Percentiles rank a stretch among this genome's conserved stretches.
These are phyloP conservation scores for Cotoneaster glaucophyllus DNA, from an alignment of 306 rosid genomes.

Conservation along the genomic window DNA sequence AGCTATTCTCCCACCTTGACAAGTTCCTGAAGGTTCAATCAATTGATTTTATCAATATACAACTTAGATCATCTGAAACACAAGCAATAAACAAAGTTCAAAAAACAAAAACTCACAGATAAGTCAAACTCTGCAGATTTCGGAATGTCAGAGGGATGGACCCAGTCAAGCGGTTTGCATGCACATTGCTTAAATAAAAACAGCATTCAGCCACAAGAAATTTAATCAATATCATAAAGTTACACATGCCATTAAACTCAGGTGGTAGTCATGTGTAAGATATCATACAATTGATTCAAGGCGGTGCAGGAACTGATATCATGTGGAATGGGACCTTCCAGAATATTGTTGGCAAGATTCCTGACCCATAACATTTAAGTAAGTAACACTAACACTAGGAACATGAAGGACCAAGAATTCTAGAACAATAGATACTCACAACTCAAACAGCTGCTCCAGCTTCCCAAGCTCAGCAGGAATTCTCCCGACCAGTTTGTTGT, in stretches of 20 bases:
- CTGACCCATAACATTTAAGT: constrained; percentile 16
- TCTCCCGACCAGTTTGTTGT: constrained; percentile 52
- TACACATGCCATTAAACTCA: not conserved
- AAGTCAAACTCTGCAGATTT: constrained; percentile 72
- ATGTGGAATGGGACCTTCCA: constrained; percentile 69
- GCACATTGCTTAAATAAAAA: constrained; percentile 52
- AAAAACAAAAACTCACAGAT: constrained; percentile 45
- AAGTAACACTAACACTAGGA: not conserved
- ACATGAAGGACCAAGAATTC: too few species aligned
- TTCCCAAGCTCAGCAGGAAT: constrained; percentile 87
- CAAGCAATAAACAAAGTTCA: not conserved
- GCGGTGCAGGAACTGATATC: constrained; percentile 82
- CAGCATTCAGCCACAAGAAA: not conserved
- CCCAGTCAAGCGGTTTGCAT: constrained; percentile 70
- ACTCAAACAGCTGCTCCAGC: constrained; percentile 71
- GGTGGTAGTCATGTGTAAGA: not conserved
- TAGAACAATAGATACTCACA: constrained; percentile 35
- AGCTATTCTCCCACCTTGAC: constrained; percentile 63
- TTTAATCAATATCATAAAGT: not conserved
- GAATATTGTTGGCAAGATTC: constrained; percentile 68
- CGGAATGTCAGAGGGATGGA: constrained; percentile 63
- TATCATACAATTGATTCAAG: constrained; percentile 71
- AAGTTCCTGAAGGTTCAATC: constrained; percentile 47
- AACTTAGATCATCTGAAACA: not conserved
- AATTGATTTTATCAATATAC: not conserved